These are phyloP conservation scores for Coffea humblotiana DNA, from an alignment of 305 asterid genomes.

Conservation along the genomic window DNA sequence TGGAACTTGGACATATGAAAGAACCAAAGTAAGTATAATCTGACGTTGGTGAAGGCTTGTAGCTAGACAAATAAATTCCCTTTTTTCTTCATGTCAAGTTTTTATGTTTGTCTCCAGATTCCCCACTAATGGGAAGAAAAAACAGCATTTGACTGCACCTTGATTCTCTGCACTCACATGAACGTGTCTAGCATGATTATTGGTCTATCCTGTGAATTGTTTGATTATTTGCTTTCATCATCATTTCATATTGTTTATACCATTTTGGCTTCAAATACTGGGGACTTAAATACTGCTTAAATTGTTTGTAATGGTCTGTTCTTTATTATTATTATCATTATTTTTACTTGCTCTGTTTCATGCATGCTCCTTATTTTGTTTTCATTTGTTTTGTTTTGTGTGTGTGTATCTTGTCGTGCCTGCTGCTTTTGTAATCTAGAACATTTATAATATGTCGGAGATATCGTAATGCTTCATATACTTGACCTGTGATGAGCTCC, in stretches of 20 bases:
- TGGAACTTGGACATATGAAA: conserved; percentile 55
- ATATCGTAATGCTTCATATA: background rate
- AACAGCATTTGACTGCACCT: background rate
- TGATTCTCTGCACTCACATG: background rate
- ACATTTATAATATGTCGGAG: background rate
- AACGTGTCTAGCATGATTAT: background rate
- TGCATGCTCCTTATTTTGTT: background rate
- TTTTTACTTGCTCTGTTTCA: background rate
- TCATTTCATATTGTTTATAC: background rate
- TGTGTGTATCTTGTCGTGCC: too few relatives aligned
- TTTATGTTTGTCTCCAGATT: background rate
- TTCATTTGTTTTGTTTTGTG: too few relatives aligned
- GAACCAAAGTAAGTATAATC: conserved; percentile 51
- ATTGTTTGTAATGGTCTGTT: background rate
- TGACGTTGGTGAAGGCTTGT: too few relatives aligned
- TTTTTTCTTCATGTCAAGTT: too few relatives aligned
- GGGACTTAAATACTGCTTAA: background rate
- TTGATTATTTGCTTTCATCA: background rate
- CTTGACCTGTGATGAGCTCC: background rate
- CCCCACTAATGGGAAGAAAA: background rate
- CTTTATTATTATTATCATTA: background rate
- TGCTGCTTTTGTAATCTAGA: background rate
- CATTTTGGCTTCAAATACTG: background rate
- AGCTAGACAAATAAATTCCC: too few relatives aligned
- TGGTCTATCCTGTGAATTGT: background rate